phyloP scores from a whole-genome alignment of 768 basidiomycete species.

The Mycena belliarum region DNA sequence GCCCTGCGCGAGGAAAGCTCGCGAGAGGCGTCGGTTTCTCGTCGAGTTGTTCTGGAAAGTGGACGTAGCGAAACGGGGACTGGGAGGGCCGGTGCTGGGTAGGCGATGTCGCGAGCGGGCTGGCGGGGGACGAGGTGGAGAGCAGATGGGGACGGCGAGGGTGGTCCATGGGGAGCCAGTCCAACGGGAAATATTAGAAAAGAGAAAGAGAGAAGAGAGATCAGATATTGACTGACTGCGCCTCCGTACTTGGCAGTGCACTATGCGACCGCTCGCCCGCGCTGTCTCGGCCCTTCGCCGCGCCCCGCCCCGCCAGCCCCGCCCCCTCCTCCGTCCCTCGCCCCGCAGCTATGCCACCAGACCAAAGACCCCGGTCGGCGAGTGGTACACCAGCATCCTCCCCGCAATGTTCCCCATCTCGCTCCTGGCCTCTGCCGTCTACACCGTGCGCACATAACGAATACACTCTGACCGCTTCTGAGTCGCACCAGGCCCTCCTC shows the following conservation, averaged over 20 bases:
- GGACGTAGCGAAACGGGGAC: constrained; percentile 37
- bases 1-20: constrained; percentile 19
- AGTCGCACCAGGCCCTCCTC: constrained; percentile 56
- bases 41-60: constrained; percentile 26
- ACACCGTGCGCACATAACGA: constrained; percentile 50
- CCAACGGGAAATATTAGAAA: constrained; percentile 20
- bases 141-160: constrained; percentile 31
- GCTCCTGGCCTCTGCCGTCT: constrained; percentile 77
- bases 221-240: neutral
- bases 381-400: constrained; percentile 67
- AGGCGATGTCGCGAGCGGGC: constrained; percentile 30
- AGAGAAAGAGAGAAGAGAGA: neutral
- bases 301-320: no score
- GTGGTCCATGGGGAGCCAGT: constrained; percentile 33
- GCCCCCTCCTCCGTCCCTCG: neutral
- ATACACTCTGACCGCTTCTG: constrained; percentile 2
- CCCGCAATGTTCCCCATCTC: constrained; percentile 81
- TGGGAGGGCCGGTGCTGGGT: constrained; percentile 30
- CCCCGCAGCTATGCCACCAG: constrained; percentile 11
- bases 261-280: no score
- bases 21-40: constrained; percentile 32
- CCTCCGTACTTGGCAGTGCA: no score
- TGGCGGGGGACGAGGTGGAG: constrained; percentile 31
- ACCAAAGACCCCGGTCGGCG: constrained; percentile 52
- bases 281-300: no score